phyloP scores from a whole-genome alignment of 768 basidiomycete species.

The Naganishia vaughanmartiniae region DNA sequence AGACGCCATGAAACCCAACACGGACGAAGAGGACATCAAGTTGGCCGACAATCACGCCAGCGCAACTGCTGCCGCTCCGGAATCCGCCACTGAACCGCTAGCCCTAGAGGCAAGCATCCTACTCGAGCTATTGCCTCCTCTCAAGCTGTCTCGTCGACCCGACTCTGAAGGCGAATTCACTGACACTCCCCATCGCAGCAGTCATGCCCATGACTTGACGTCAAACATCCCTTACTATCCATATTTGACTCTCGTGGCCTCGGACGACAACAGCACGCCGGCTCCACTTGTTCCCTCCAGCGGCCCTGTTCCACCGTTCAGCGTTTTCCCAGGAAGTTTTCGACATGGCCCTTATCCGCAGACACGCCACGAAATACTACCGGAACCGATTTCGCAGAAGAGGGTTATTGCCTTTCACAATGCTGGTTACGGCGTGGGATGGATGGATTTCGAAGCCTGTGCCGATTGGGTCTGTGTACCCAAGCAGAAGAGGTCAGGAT shows the following conservation, averaged over 20 bases:
- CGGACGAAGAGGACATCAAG: not conserved
- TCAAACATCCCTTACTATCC: conserved; percentile 7
- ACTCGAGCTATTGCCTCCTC: not conserved
- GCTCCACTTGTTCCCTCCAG: not conserved
- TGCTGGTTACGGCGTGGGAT: conserved; percentile 14
- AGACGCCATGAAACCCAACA: not conserved
- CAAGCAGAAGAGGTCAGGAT: not conserved
- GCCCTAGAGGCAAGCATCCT: conserved; percentile 7
- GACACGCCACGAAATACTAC: not conserved
- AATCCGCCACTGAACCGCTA: not conserved
- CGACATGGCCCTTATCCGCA: not conserved
- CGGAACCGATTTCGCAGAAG: not conserved
- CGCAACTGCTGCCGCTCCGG: not conserved
- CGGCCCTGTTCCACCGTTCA: not conserved
- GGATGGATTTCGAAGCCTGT: conserved; percentile 19
- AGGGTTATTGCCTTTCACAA: conserved; percentile 9
- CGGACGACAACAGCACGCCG: not conserved
- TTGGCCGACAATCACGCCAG: not conserved
- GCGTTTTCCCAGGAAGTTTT: not conserved
- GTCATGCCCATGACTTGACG: not conserved
- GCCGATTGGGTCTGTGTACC: conserved; percentile 2
- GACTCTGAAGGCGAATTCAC: not conserved
- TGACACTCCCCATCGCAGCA: not conserved
- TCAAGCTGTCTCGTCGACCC: not conserved
- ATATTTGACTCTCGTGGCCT: not conserved